Evolutionary conservation across 129 eudicot species (phyloP).

Genomic region (Artemisia tridentata): DNA sequence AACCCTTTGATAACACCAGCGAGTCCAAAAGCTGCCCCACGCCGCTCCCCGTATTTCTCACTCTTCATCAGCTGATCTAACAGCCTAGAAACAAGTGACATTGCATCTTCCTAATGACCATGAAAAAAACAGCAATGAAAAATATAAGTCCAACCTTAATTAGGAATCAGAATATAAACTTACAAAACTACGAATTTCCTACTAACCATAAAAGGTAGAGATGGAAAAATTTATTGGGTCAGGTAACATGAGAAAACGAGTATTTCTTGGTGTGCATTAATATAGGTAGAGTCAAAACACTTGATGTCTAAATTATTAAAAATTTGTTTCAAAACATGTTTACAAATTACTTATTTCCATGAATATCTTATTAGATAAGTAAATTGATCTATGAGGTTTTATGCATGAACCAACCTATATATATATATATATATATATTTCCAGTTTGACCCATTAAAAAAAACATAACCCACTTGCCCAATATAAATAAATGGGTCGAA

Average conservation of each 20-base stretch:
- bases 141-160: constrained; percentile 11
- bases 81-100: constrained; percentile 72
- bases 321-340: too few relatives aligned
- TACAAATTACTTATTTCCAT: too few relatives aligned
- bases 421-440: too few relatives aligned
- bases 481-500: not conserved
- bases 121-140: not conserved
- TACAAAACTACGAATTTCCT: too few relatives aligned
- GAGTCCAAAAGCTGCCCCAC: constrained; percentile 99
- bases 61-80: constrained; percentile 93
- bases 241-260: too few relatives aligned
- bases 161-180: not conserved
- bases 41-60: constrained; percentile 99
- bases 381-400: not conserved
- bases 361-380: not conserved
- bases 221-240: not conserved
- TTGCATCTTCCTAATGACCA: constrained; percentile 74
- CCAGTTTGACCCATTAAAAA: too few relatives aligned
- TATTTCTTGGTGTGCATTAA: too few relatives aligned
- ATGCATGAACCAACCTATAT: not conserved
- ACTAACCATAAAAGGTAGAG: too few relatives aligned
- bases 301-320: too few relatives aligned
- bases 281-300: too few relatives aligned
- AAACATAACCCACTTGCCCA: too few relatives aligned
- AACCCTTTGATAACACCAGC: constrained; percentile 94